Evolutionary conservation across 345 rosid genomes (phyloP).

Genomic region (Hibiscus tridactylites): DNA sequence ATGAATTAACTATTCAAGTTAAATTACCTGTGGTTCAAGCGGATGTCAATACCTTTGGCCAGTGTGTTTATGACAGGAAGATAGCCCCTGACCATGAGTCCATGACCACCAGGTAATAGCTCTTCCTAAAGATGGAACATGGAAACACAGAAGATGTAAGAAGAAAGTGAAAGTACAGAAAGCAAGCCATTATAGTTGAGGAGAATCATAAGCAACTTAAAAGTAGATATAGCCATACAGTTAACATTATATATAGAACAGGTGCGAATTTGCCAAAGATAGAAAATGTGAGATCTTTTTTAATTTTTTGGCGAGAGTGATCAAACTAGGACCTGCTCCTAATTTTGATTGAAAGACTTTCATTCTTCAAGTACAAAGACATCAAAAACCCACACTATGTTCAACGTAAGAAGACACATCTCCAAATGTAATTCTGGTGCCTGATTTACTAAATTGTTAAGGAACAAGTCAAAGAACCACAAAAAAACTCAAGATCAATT

Average conservation of each 20-base stretch:
- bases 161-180: neutral
- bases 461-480: neutral
- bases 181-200: neutral
- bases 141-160: neutral
- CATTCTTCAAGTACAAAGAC: neutral
- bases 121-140: slow-evolving; percentile 55
- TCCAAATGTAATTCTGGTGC: neutral
- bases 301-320: neutral
- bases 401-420: neutral
- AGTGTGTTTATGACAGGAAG: slow-evolving; percentile 90
- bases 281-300: neutral
- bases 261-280: neutral
- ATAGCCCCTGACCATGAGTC: slow-evolving; percentile 97
- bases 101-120: slow-evolving; percentile 91
- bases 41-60: slow-evolving; percentile 87
- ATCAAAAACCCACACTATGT: too few species aligned
- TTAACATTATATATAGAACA: neutral
- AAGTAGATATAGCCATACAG: neutral
- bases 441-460: neutral
- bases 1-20: neutral
- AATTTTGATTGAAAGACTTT: too few species aligned
- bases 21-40: slow-evolving; percentile 66
- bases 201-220: neutral
- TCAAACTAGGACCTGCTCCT: neutral
- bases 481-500: neutral